Evolutionary conservation across 2,329 filamentous ascomycete genomes (phyloP), one percentile per base, ranked within the genome.

Genomic region (Colletotrichum costaricense): DNA sequence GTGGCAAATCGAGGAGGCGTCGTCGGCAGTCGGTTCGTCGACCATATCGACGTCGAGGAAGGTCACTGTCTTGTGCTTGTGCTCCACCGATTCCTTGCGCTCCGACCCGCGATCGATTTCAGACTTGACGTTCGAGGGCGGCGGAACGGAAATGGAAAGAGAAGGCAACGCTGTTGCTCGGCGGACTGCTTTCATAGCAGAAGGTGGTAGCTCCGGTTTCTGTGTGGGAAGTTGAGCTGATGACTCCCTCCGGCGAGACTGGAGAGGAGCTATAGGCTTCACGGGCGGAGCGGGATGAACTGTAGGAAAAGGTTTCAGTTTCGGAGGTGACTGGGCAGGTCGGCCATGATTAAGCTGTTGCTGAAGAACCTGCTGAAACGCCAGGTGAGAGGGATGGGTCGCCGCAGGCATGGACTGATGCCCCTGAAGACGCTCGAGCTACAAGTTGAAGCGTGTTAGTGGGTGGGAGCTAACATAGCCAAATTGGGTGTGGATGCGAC

Each of bases 1-100:
- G 68, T 90, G 88, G 74, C 90, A 92, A 67, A 91, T 89, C 0
- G 82, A 81, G 14, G 86, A 87, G 4, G 85, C 86, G 60, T 85
- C 80, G 62, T 86, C 85, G 3, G 84, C 86, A 74, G 80, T 79
- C n/a, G 77, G 70, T 30, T 80, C 79, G 52, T 80, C 80, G 33
- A 79, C 76, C 22, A 67, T 79, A 72, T 80, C 78, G 7, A 81
- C 80, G 35, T 81, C 79, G 26, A 82, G 77, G 63, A 85, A 84
- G 26, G 83, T 83, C 46, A 85, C 84, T 22, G 82, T 82, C 77
- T 85, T 86, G 26, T 80, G 78, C 12, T 79, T 79, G 19, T 57
- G 16, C 72, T 74, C 75, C 12, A 78, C 76, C 52, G 79, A 77
- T 62, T 78, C 76, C 19, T 73, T 52, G 22, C 5, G 38, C n/a